Conservation (phyloP, 2,329 filamentous ascomycete genomes). For the Aulographum hederae region DNA sequence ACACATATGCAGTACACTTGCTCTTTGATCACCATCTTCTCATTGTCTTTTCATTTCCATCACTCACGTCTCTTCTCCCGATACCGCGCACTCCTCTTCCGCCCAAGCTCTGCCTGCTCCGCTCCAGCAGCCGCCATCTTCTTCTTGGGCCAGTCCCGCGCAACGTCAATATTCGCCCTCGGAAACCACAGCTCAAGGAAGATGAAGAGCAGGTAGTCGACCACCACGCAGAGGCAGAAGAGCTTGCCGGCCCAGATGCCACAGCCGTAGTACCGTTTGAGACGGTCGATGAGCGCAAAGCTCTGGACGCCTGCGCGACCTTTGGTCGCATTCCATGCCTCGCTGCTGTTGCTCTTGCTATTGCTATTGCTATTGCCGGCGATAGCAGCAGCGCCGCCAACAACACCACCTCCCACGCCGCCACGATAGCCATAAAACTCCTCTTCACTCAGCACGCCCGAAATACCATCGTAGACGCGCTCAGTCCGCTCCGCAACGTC, state of each 20-base stretch:
- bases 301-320: constrained; percentile 56
- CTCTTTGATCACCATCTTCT: no score
- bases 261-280: constrained; percentile 95
- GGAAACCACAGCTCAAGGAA: constrained; percentile 79
- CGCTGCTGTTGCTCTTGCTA: no score
- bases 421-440: constrained; percentile 77
- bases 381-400: constrained; percentile 1
- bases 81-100: constrained; percentile 13
- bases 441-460: constrained; percentile 63
- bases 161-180: constrained; percentile 70
- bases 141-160: constrained; percentile 83
- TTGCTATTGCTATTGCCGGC: no score
- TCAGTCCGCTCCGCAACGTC: constrained; percentile 90
- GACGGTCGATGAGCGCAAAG: constrained; percentile 80
- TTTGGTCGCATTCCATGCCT: constrained; percentile 48
- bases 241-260: constrained; percentile 97
- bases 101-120: neutral
- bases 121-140: neutral
- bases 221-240: constrained; percentile 83
- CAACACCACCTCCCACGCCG: constrained; percentile 27
- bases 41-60: no score
- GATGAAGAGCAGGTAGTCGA: constrained; percentile 84
- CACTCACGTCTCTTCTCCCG: no score
- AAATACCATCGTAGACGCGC: constrained; percentile 86
- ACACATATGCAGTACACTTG: no score